Evolutionary conservation across 23 red algal species (phyloP).

Genomic region (Gracilaria caudata): DNA sequence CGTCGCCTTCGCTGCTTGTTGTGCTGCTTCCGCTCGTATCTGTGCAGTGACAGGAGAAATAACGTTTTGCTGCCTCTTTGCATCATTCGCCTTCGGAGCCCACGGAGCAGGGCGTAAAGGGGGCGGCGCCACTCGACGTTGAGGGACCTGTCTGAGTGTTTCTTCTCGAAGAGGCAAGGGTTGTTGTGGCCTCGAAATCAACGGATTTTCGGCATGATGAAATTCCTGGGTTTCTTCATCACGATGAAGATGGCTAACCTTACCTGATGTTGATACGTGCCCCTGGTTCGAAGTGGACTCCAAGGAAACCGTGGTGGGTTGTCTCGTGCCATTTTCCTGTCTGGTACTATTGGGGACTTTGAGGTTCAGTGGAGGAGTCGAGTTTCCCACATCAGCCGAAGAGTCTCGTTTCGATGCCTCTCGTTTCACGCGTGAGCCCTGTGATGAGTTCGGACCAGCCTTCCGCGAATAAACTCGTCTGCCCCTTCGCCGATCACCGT

Average conservation of each 20-base stretch:
- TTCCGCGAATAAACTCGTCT: neutral
- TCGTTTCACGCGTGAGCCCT: neutral
- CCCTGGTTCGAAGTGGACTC: neutral
- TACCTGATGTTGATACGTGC: neutral
- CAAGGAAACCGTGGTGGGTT: neutral
- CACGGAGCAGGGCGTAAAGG: slow-evolving; percentile 49
- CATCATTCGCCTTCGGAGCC: slow-evolving; percentile 25
- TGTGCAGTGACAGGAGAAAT: slow-evolving; percentile 32
- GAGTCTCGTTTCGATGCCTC: slow-evolving; percentile 1
- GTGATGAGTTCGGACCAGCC: neutral
- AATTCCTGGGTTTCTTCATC: neutral
- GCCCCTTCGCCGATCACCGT: slow-evolving; percentile 18
- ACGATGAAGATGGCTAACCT: too few relatives aligned
- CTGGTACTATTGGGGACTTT: neutral
- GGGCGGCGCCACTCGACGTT: slow-evolving; percentile 28
- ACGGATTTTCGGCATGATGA: too few relatives aligned
- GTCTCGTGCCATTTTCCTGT: neutral
- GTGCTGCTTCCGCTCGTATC: slow-evolving; percentile 18
- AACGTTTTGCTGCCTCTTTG: neutral
- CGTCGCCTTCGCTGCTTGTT: neutral
- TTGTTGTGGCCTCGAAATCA: neutral
- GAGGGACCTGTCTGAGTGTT: neutral
- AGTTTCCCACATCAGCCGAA: neutral
- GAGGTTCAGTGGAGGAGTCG: neutral
- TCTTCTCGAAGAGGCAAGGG: neutral